Percentiles rank a stretch among this genome's conserved stretches.
These are phyloP conservation scores for Schwanniomyces polymorphus DNA, from an alignment of 805 yeast species.

Conservation along the genomic window DNA sequence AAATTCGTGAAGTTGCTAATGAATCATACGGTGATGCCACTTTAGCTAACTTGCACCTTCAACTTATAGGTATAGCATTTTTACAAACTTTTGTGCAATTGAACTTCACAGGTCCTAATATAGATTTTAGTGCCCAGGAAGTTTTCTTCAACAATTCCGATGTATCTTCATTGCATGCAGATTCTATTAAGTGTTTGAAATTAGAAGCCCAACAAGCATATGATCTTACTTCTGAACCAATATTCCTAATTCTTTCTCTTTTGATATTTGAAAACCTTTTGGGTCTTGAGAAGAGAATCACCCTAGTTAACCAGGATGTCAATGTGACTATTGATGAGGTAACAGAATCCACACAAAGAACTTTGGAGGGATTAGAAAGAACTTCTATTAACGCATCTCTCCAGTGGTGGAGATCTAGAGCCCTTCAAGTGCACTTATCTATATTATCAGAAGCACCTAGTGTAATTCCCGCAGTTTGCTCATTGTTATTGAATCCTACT, in stretches of 20 bases:
- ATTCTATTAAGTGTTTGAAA: conserved; percentile 41
- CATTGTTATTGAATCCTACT: conserved; percentile 36
- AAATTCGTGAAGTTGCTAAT: conserved; percentile 6
- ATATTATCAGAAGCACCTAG: conserved; percentile 65
- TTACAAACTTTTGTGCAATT: conserved; percentile 70
- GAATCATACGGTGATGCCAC: conserved; percentile 8
- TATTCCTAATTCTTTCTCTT: conserved; percentile 28
- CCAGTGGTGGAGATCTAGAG: conserved; percentile 78
- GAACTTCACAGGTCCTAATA: conserved; percentile 82
- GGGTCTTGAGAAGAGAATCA: conserved; percentile 37
- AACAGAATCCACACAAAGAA: conserved; percentile 10
- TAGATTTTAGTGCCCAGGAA: conserved; percentile 37
- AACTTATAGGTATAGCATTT: conserved; percentile 54
- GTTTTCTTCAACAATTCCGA: conserved; percentile 26
- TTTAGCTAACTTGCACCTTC: conserved; percentile 20
- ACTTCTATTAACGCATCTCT: conserved; percentile 47
- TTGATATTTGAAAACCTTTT: conserved; percentile 40
- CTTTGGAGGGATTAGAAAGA: conserved; percentile 1
- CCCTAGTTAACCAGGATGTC: conserved; percentile 33
- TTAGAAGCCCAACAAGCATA: conserved; percentile 74
- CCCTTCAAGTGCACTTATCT: conserved; percentile 62
- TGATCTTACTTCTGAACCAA: conserved; percentile 43
- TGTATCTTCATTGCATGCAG: conserved; percentile 17
- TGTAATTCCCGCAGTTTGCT: conserved; percentile 41
- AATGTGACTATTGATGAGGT: conserved; percentile 25